Conservation (phyloP, 495 filamentous ascomycete genomes). For the Achaetomiella virescens region DNA sequence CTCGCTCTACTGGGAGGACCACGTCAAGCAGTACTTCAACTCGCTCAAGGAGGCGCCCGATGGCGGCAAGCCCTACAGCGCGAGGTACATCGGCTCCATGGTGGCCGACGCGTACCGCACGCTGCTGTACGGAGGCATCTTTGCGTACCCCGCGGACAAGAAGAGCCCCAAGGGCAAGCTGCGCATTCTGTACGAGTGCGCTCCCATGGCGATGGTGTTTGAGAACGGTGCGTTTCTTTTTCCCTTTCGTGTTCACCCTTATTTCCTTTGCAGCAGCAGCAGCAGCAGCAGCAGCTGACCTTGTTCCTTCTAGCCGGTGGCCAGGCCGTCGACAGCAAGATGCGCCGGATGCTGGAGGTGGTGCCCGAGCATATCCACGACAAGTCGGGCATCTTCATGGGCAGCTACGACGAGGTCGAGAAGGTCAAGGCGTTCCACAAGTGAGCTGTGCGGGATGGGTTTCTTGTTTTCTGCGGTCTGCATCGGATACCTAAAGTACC, state of each 20-base stretch:
- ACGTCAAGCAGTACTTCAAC: conserved; percentile 81
- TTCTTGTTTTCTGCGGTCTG: not conserved
- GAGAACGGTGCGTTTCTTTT: conserved; percentile 70
- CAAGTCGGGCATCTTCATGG: conserved; percentile 91
- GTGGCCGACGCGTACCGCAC: conserved; percentile 97
- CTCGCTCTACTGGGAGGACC: conserved; percentile 89
- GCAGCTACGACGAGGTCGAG: conserved; percentile 88
- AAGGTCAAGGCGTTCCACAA: conserved; percentile 74
- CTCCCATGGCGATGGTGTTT: conserved; percentile 98
- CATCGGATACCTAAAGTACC: not conserved
- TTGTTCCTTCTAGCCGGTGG: conserved; percentile 60
- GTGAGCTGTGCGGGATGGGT: conserved; percentile 12
- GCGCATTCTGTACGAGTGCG: conserved; percentile 95
- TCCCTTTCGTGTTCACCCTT: not conserved
- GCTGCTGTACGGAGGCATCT: conserved; percentile 89
- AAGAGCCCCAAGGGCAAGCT: conserved; percentile 98
- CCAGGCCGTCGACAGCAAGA: conserved; percentile 80
- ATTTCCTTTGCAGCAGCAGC: too few species aligned
- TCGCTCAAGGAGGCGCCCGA: conserved; percentile 69
- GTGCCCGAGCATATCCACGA: conserved; percentile 94
- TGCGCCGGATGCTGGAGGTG: conserved; percentile 83
- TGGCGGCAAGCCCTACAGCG: conserved; percentile 81
- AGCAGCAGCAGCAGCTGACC: conserved; percentile 22
- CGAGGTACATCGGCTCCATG: conserved; percentile 95
- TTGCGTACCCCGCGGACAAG: conserved; percentile 95